Conservation (phyloP, 768 basidiomycete genomes). For the Russula virescens region DNA sequence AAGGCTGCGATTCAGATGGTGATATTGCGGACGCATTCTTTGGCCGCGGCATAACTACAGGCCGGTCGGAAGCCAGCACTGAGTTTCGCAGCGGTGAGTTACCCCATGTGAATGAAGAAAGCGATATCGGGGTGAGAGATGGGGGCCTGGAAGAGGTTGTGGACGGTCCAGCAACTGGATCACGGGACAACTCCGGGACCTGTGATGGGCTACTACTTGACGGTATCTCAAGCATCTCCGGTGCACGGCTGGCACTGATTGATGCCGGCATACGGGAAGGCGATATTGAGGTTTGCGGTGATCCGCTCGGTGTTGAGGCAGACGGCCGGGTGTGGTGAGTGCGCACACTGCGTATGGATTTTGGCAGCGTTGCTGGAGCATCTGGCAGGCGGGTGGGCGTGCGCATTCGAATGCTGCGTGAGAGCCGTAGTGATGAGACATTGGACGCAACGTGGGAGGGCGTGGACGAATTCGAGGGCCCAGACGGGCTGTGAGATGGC, state of each 20-base stretch:
- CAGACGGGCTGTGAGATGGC: background rate
- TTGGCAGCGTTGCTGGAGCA: background rate
- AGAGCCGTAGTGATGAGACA: background rate
- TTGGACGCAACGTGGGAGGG: background rate
- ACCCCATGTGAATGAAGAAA: background rate
- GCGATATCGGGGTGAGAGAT: background rate
- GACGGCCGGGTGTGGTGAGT: background rate
- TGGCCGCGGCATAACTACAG: constrained; percentile 17
- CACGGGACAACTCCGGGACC: background rate
- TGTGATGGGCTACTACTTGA: background rate
- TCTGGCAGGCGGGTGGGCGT: background rate
- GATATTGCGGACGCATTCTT: background rate
- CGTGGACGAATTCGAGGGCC: background rate
- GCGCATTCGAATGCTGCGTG: constrained; percentile 3
- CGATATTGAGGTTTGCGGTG: background rate
- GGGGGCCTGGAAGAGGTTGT: background rate
- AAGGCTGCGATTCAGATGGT: background rate
- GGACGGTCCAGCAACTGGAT: background rate
- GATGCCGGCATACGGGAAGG: background rate
- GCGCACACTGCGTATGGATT: background rate
- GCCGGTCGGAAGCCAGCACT: constrained; percentile 9
- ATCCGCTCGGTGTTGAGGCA: background rate
- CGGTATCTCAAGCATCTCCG: background rate
- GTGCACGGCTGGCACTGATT: background rate
- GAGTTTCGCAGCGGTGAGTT: constrained; percentile 4